Evolutionary conservation across 2,329 filamentous ascomycete species (phyloP).

Genomic region (Trichoderma atroviride): DNA sequence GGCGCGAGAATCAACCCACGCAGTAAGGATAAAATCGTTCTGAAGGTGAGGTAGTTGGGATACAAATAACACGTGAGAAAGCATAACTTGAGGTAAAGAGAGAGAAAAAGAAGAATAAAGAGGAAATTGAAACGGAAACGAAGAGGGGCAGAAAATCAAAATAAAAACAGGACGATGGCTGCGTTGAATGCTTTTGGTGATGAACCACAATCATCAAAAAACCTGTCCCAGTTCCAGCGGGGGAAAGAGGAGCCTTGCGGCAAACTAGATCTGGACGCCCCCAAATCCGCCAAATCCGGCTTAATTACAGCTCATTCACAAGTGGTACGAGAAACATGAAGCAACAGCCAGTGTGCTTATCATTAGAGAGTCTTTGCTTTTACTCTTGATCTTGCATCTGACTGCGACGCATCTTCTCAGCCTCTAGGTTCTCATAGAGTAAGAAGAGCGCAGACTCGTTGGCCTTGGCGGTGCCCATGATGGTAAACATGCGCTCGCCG

Average conservation of each 20-base stretch:
- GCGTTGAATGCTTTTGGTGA: conserved; percentile 33
- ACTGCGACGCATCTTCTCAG: conserved; percentile 97
- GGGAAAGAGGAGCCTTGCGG: conserved; percentile 61
- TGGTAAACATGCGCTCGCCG: conserved; percentile 99
- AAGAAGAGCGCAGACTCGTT: conserved; percentile 97
- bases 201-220: conserved; percentile 46
- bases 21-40: conserved; percentile 23
- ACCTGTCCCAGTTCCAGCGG: conserved; percentile 49
- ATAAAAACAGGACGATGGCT: conserved; percentile 32
- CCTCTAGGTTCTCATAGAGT: conserved; percentile 97
- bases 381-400: conserved; percentile 65
- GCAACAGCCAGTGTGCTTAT: conserved; percentile 33
- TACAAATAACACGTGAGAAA: conserved; percentile 33
- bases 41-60: conserved; percentile 20
- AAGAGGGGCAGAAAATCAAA: conserved; percentile 33
- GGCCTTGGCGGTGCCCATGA: conserved; percentile 89
- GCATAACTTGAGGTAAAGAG: conserved; percentile 26
- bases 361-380: conserved; percentile 25
- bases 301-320: conserved; percentile 44
- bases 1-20: conserved; percentile 22
- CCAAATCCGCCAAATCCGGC: conserved; percentile 54
- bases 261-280: conserved; percentile 60
- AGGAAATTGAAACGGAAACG: background rate
- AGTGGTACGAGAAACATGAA: conserved; percentile 37
- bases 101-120: conserved; percentile 32